Conservation (phyloP, 345 rosid genomes). For the Populus euphratica region DNA sequence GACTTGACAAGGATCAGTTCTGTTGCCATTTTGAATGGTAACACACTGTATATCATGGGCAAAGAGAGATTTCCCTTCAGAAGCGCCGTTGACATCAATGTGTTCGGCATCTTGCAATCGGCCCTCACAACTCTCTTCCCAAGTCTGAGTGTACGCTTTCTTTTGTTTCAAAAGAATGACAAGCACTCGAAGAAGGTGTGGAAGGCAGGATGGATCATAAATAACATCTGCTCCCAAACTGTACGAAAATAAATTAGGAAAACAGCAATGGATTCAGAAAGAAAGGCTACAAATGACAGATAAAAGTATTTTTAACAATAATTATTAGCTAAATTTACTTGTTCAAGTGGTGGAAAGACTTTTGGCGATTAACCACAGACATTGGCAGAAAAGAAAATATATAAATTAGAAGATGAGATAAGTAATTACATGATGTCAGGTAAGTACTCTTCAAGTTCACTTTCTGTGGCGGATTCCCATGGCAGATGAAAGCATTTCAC, state of each 20-base stretch:
- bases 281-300: neutral
- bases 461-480: conserved; percentile 70
- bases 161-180: conserved; percentile 44
- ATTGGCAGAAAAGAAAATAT: neutral
- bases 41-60: neutral
- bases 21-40: neutral
- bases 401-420: neutral
- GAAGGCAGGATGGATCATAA: conserved; percentile 70
- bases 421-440: conserved; percentile 67
- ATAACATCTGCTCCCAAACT: conserved; percentile 84
- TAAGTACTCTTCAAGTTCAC: conserved; percentile 36
- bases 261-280: neutral
- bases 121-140: conserved; percentile 8
- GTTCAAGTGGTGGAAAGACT: neutral
- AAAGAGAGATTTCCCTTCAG: conserved; percentile 7
- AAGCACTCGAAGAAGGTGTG: conserved; percentile 58
- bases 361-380: neutral
- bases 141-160: conserved; percentile 10
- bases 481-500: conserved; percentile 70
- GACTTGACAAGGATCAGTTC: neutral
- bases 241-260: conserved; percentile 9
- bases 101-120: neutral
- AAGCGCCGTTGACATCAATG: neutral
- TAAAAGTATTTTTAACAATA: neutral
- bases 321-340: too few species aligned